A percentile compares a stretch with the other conserved stretches of the same genome.
Conservation (phyloP, 345 rosid genomes). For the Arabis alpina region DNA sequence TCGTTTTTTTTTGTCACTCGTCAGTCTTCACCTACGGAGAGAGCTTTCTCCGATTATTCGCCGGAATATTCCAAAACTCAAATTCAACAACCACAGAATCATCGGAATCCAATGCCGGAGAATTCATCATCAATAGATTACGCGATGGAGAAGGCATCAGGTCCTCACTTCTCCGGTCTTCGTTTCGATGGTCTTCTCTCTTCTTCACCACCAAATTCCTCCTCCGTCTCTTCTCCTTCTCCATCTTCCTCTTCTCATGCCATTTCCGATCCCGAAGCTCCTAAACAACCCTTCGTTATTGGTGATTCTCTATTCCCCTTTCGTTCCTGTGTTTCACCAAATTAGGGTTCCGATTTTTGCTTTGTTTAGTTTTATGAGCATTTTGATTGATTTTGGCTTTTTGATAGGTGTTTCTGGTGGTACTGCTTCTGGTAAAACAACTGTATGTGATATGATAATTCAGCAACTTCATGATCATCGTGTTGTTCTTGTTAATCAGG, state of each 20-base stretch:
- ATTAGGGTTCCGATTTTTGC: no score
- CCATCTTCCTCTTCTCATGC: constrained; percentile 36
- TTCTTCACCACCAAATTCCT: constrained; percentile 53
- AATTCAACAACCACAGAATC: constrained; percentile 33
- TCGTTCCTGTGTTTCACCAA: no score
- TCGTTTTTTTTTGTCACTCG: constrained; percentile 23
- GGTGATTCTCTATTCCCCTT: no score
- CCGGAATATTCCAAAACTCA: constrained; percentile 40
- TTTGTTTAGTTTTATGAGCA: neutral
- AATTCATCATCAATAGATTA: constrained; percentile 62
- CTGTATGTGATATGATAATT: constrained; percentile 97
- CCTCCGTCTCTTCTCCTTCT: constrained; percentile 51
- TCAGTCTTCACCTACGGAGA: constrained; percentile 16
- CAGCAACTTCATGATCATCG: constrained; percentile 99
- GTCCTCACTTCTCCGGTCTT: constrained; percentile 97
- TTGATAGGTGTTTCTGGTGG: constrained; percentile 91
- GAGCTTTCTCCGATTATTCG: constrained; percentile 4
- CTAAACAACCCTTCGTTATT: constrained; percentile 81
- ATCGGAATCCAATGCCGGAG: constrained; percentile 50
- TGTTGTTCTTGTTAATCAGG: constrained; percentile 93
- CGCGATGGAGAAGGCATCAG: constrained; percentile 94
- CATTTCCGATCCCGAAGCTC: constrained; percentile 42
- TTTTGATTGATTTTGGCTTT: neutral
- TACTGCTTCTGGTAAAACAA: constrained; percentile 97
- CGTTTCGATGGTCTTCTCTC: constrained; percentile 74